A percentile compares a stretch with the other conserved stretches of the same genome.
These are phyloP conservation scores for Ophiostoma populinum DNA, from an alignment of 2,329 filamentous ascomycete genomes.

Conservation along the genomic window DNA sequence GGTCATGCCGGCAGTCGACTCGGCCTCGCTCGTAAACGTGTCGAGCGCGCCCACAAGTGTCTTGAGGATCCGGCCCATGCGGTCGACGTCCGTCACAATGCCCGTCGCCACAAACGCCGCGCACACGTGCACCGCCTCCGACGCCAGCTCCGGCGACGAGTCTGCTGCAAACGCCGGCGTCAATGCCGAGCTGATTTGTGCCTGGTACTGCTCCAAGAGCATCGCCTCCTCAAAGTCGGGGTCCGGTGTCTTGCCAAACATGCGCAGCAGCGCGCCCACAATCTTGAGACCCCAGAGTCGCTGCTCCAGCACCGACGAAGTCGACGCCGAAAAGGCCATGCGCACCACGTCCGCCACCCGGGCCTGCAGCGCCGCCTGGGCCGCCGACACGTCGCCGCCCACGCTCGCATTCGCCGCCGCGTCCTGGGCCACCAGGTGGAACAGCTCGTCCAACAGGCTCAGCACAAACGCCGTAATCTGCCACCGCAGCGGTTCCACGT, in stretches of 20 bases:
- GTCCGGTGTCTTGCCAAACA: conserved; percentile 90
- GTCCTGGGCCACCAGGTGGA: conserved; percentile 62
- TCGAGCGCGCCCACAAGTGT: conserved; percentile 79
- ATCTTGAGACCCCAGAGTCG: conserved; percentile 86
- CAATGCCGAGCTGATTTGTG: conserved; percentile 89
- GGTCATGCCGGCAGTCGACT: no score
- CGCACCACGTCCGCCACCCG: conserved; percentile 83
- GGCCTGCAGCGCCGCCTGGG: conserved; percentile 62
- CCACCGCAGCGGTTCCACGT: conserved; percentile 85
- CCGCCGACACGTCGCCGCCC: conserved; percentile 31
- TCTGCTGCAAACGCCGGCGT: conserved; percentile 93
- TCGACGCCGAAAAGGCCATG: conserved; percentile 95
- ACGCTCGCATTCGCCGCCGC: conserved; percentile 55
- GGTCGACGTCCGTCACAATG: conserved; percentile 90
- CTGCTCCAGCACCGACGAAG: conserved; percentile 77
- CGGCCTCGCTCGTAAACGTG: conserved; percentile 65
- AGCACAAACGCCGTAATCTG: conserved; percentile 91
- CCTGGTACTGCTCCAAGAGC: conserved; percentile 92
- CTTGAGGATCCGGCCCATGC: conserved; percentile 97
- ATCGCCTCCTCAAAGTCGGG: conserved; percentile 97
- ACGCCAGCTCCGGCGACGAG: conserved; percentile 87
- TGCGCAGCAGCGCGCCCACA: conserved; percentile 80
- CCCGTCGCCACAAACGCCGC: conserved; percentile 96
- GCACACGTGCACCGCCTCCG: conserved; percentile 92
- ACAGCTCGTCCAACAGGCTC: conserved; percentile 69